Percentiles rank a stretch among this genome's conserved stretches.
phyloP scores from a whole-genome alignment of 805 yeast genomes.

The Jamesozyma hellenica region DNA sequence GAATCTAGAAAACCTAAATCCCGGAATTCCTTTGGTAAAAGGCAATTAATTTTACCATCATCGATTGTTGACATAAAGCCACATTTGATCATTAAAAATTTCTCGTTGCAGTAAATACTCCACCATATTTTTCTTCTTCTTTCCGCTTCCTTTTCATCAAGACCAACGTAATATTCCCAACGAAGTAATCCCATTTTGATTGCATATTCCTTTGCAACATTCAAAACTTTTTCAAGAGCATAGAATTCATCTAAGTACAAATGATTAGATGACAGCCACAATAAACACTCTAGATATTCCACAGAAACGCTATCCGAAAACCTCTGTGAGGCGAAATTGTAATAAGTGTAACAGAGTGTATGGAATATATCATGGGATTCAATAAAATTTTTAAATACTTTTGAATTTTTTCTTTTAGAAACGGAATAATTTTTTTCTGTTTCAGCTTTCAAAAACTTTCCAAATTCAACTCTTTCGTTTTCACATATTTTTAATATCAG shows the following conservation, averaged over 20 bases:
- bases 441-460: conserved; percentile 6
- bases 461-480: conserved; percentile 11
- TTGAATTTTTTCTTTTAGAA: neutral
- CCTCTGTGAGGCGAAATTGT: conserved; percentile 21
- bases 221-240: conserved; percentile 20
- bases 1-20: conserved; percentile 18
- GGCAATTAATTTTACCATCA: conserved; percentile 18
- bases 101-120: conserved; percentile 22
- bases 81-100: conserved; percentile 8
- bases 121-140: conserved; percentile 24
- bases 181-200: conserved; percentile 20
- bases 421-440: neutral
- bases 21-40: conserved; percentile 20
- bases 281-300: conserved; percentile 21
- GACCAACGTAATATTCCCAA: conserved; percentile 29
- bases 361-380: conserved; percentile 17
- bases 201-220: conserved; percentile 20
- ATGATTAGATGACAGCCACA: conserved; percentile 20
- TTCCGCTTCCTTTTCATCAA: conserved; percentile 24
- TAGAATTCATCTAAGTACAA: conserved; percentile 21
- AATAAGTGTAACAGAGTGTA: conserved; percentile 20
- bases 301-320: conserved; percentile 9
- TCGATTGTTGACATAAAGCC: conserved; percentile 18
- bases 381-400: conserved; percentile 10
- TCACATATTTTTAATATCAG: conserved; percentile 13